Conservation (phyloP, 306 rosid species). For the Casuarina glauca region DNA sequence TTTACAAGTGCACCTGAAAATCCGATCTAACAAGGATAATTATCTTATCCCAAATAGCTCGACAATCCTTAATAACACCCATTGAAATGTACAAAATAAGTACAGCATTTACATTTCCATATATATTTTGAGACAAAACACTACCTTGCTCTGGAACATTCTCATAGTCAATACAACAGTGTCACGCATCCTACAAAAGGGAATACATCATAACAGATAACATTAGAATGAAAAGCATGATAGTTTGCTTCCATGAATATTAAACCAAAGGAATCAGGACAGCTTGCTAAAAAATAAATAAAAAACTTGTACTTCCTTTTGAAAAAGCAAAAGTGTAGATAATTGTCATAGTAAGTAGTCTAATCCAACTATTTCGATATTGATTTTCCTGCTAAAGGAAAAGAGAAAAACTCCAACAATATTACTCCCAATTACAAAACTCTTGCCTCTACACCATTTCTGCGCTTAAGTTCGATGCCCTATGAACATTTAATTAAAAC, state of each 20-base stretch:
- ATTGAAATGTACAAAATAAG: background rate
- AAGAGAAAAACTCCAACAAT: background rate
- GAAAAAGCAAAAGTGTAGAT: background rate
- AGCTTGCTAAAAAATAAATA: background rate
- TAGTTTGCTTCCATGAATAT: no score
- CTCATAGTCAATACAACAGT: slow-evolving; percentile 89
- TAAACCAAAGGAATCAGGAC: background rate
- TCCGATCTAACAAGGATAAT: background rate
- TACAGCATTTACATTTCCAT: background rate
- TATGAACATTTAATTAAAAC: background rate
- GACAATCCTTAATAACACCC: background rate
- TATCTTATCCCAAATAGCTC: background rate
- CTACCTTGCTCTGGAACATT: slow-evolving; percentile 90
- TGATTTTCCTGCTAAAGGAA: background rate
- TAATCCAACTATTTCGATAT: background rate
- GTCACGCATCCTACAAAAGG: slow-evolving; percentile 75
- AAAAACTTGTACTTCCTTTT: background rate
- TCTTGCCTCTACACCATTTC: background rate
- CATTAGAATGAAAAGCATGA: background rate
- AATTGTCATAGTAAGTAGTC: background rate
- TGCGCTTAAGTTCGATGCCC: background rate
- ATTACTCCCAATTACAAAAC: background rate
- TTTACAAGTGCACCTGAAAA: background rate
- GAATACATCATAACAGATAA: slow-evolving; percentile 27
- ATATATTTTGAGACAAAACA: slow-evolving; percentile 4